Percentiles rank a stretch among this genome's conserved stretches.
phyloP scores from a whole-genome alignment of 2,329 filamentous ascomycete species.

The Pestalotiopsis fici region DNA sequence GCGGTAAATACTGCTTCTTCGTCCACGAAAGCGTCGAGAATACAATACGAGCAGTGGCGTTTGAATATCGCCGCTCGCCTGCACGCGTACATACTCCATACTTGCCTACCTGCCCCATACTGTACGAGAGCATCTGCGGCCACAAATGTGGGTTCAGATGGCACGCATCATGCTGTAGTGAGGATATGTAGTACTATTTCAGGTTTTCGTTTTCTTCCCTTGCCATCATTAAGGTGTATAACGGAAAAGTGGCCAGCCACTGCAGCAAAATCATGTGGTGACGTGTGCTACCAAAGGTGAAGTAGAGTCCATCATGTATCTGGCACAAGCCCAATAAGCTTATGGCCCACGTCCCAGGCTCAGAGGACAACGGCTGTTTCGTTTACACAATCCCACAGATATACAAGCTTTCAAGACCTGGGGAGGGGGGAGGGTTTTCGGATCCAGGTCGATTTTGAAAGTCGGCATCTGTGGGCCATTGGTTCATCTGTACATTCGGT shows the following conservation, averaged over 20 bases:
- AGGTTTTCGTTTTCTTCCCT: not conserved
- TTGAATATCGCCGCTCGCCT: not conserved
- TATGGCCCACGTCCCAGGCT: not conserved
- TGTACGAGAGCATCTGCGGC: not conserved
- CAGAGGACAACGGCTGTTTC: not conserved
- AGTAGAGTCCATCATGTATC: not conserved
- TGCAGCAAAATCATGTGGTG: not conserved
- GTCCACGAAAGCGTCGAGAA: not conserved
- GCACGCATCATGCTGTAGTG: not conserved
- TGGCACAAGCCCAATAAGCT: conserved; percentile 2
- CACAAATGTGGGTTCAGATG: not conserved
- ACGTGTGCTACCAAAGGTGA: not conserved
- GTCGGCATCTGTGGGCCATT: not conserved
- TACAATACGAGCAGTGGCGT: conserved; percentile 1
- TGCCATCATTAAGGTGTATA: not conserved
- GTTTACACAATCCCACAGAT: not conserved
- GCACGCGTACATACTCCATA: not conserved
- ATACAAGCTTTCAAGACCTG: not conserved
- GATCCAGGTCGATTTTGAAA: not conserved
- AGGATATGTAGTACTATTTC: not conserved
- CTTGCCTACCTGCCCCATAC: not conserved
- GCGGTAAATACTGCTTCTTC: not conserved
- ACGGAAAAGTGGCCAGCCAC: not conserved
- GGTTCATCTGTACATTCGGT: not conserved
- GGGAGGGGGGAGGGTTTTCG: not conserved